Percentiles rank a stretch among this genome's conserved stretches.
Conservation (phyloP, 2,329 filamentous ascomycete genomes). For the Exophiala bonariae region DNA sequence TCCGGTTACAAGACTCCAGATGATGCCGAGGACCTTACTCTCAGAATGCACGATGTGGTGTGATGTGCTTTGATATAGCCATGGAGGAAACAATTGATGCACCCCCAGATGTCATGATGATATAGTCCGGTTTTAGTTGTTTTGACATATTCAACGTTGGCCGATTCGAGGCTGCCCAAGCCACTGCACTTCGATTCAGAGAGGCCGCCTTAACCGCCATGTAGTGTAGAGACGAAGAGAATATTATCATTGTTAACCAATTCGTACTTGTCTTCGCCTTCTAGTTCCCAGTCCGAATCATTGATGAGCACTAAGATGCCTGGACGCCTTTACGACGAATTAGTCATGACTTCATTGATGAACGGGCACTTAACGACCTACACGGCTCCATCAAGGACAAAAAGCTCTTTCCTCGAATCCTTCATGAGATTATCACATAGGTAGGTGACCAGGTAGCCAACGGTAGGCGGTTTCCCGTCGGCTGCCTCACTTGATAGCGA, state of each 20-base stretch:
- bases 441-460: conserved; percentile 75
- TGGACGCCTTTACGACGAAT: conserved; percentile 66
- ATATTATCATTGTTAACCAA: conserved; percentile 81
- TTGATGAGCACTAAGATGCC: conserved; percentile 97
- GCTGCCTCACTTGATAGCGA: conserved; percentile 57
- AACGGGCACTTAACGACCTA: conserved; percentile 52
- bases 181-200: neutral
- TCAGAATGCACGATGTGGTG: conserved; percentile 30
- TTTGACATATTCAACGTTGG: too few species aligned
- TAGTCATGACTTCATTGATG: conserved; percentile 19
- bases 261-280: conserved; percentile 89
- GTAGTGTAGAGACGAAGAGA: conserved; percentile 92
- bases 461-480: conserved; percentile 62
- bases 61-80: conserved; percentile 6
- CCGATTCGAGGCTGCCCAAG: too few species aligned
- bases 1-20: conserved; percentile 35
- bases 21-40: conserved; percentile 24
- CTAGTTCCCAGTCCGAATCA: conserved; percentile 96
- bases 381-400: conserved; percentile 85
- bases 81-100: too few species aligned
- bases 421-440: conserved; percentile 82
- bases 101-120: too few species aligned
- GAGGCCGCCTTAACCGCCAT: conserved; percentile 68
- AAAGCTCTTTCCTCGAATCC: conserved; percentile 81
- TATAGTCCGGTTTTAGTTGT: too few species aligned